Conservation (phyloP, 257 asterid species). For the Oldenlandia corymbosa region DNA sequence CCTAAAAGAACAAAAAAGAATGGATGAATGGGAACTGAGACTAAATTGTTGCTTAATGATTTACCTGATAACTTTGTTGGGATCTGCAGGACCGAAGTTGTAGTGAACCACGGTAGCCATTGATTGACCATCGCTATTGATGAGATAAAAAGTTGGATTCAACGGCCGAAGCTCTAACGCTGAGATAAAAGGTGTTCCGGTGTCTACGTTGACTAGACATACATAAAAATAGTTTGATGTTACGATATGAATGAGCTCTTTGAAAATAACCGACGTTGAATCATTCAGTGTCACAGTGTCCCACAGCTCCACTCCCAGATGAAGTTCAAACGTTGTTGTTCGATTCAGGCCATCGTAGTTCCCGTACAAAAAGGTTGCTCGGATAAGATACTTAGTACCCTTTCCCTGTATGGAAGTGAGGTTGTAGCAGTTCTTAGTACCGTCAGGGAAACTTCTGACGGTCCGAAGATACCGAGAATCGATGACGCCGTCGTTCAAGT, state of each 20-base stretch:
- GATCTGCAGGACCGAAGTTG: conserved; percentile 4
- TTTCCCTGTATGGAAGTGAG: conserved; percentile 12
- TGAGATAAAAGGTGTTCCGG: no score
- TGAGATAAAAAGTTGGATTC: conserved; percentile 2
- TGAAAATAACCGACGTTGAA: neutral
- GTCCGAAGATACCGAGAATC: neutral
- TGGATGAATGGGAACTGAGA: no score
- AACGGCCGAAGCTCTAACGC: conserved; percentile 29
- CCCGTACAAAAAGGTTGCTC: conserved; percentile 31
- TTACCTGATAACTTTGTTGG: neutral
- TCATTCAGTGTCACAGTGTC: neutral
- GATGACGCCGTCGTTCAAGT: neutral
- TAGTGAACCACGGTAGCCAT: neutral
- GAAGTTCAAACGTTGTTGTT: conserved; percentile 30
- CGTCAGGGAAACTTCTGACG: conserved; percentile 30
- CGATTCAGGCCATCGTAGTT: conserved; percentile 22
- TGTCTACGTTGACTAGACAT: conserved; percentile 28
- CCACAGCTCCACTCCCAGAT: conserved; percentile 38
- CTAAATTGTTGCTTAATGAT: no score
- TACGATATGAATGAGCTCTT: conserved; percentile 28
- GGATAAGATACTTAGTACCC: conserved; percentile 18
- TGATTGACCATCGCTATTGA: conserved; percentile 8
- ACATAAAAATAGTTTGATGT: conserved; percentile 24
- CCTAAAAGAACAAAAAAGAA: no score
- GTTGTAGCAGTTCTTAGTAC: conserved; percentile 23